Base-by-base conservation (phyloP, 371 early-diverging fungal species). In the Cokeromyces recurvatus region DNA sequence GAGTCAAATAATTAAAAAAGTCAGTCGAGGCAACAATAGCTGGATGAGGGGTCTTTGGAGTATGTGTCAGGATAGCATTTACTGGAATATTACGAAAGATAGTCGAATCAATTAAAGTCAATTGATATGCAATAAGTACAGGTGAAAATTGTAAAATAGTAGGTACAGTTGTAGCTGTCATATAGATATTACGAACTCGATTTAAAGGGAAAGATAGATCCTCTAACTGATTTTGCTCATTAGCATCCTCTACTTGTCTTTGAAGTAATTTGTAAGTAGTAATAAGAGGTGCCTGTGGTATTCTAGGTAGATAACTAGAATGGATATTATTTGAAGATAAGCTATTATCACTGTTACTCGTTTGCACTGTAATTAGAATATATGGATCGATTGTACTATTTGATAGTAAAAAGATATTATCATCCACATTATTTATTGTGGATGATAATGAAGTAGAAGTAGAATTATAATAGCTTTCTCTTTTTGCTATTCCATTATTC, bases 1-100 rank as follows among this genome's bases (percentile, higher is more conserved):
- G 73, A 11, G 89, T 86, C 5, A 89, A 53, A 53, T 87, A 89
- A 53, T 91, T 91, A 73, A 91, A 90, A 57, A 87, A 86, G 44
- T 87, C 89, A 2, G 88, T 82, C 1, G 81, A 82, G 4, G 84
- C 82, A 8, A 78, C 80, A 21, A 91, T 74, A n/a, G 75, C 59
- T 9, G 81, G 76, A 34, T 84, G 73, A 0, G 87, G 86, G 14
- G 69, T 54, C 29, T 81, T 79, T 0, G 87, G 78, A 0, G 85
- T 74, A 57, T 88, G 89, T 0, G 59, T 42, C 14, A 84, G 36
- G 4, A 90, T 59, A n/a, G 86, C 84, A 0, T 46, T 38, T 0
- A 85, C 74, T 12, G 78, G 73, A 9, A 90, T 85, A 42, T 78
- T 62, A 31, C 74, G 64, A 53, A 90, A 85, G 36, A 89, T 78